These are phyloP conservation scores for Madurella mycetomatis DNA, from an alignment of 2,329 filamentous ascomycete genomes.

Conservation along the genomic window DNA sequence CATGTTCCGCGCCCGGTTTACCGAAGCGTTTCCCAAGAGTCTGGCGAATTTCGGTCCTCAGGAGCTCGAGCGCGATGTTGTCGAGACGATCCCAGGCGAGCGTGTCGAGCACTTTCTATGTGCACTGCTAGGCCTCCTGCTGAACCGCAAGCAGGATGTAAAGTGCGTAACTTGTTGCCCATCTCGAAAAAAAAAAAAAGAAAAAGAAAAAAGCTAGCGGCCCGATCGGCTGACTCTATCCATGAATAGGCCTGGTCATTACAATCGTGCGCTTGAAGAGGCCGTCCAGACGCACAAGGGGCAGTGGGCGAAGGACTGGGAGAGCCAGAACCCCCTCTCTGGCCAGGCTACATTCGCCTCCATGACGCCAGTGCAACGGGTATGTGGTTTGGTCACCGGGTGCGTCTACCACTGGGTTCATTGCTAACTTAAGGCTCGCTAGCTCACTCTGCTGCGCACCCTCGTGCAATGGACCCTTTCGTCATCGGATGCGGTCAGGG, in stretches of 20 bases:
- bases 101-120: constrained; percentile 86
- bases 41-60: constrained; percentile 88
- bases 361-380: constrained; percentile 77
- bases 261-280: constrained; percentile 89
- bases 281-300: constrained; percentile 77
- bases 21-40: constrained; percentile 81
- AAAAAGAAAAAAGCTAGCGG: neutral
- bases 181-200: neutral
- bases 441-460: constrained; percentile 80
- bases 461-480: constrained; percentile 85
- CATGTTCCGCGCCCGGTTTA: constrained; percentile 94
- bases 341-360: constrained; percentile 75
- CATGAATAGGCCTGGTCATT: constrained; percentile 72
- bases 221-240: constrained; percentile 19
- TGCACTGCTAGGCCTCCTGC: constrained; percentile 76
- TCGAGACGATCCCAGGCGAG: constrained; percentile 72
- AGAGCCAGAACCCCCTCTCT: constrained; percentile 74
- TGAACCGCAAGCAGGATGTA: constrained; percentile 98
- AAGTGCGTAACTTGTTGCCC: constrained; percentile 62
- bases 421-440: constrained; percentile 18
- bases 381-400: constrained; percentile 40
- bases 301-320: constrained; percentile 87
- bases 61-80: constrained; percentile 84
- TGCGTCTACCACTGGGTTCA: neutral
- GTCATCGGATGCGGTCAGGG: constrained; percentile 77